Evolutionary conservation across 495 filamentous ascomycete genomes (phyloP).

Genomic region (Echria macrotheca): DNA sequence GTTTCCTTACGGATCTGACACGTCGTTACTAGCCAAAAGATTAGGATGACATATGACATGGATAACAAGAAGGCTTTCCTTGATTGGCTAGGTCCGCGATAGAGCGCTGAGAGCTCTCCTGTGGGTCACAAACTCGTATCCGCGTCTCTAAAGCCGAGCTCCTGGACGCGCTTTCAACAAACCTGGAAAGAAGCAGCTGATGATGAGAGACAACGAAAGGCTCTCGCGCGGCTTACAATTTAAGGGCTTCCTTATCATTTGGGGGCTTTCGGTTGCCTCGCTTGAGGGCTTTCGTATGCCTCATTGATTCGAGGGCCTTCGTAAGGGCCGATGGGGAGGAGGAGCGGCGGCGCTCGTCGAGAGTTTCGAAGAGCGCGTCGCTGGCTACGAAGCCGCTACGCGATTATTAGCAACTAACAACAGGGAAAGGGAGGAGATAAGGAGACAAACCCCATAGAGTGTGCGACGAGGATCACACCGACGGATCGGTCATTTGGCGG

Average conservation of each 20-base stretch:
- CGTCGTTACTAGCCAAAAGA: slow-evolving; percentile 79
- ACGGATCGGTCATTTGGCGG: slow-evolving; percentile 85
- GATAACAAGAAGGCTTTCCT: too few relatives aligned
- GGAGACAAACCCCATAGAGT: slow-evolving; percentile 72
- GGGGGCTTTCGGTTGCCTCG: too few relatives aligned
- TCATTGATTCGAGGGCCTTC: too few relatives aligned
- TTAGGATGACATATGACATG: too few relatives aligned
- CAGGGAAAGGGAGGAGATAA: background rate
- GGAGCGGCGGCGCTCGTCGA: slow-evolving; percentile 35
- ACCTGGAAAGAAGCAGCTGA: slow-evolving; percentile 83
- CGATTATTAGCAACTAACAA: too few relatives aligned
- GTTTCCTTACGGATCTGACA: slow-evolving; percentile 75
- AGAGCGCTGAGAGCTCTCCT: slow-evolving; percentile 75
- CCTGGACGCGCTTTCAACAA: slow-evolving; percentile 43
- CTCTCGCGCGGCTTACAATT: slow-evolving; percentile 95
- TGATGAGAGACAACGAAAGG: slow-evolving; percentile 80
- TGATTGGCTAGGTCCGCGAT: too few relatives aligned
- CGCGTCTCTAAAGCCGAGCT: slow-evolving; percentile 53
- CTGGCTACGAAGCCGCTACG: slow-evolving; percentile 77
- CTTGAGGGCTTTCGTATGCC: too few relatives aligned
- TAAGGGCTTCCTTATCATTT: slow-evolving; percentile 76
- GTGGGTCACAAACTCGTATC: slow-evolving; percentile 79
- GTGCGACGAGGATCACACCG: slow-evolving; percentile 75
- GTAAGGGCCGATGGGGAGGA: slow-evolving; percentile 30
- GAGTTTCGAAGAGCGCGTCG: slow-evolving; percentile 62